These are phyloP conservation scores for Potentilla sterilis DNA, from an alignment of 306 rosid genomes.

Conservation along the genomic window DNA sequence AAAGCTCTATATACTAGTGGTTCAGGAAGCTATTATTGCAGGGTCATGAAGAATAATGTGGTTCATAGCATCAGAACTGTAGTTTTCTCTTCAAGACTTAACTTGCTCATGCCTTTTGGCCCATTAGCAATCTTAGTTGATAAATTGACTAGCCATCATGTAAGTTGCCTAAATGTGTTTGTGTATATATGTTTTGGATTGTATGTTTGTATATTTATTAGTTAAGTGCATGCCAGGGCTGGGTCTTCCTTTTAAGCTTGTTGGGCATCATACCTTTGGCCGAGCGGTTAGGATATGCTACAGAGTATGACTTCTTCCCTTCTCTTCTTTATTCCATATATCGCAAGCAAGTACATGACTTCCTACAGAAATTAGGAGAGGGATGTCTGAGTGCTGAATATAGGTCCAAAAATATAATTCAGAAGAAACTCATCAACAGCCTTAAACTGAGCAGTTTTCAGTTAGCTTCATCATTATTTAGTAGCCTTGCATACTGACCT, in stretches of 20 bases:
- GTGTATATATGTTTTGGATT: not conserved
- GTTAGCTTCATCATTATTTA: not conserved
- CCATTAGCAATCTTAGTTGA: slow-evolving; percentile 45
- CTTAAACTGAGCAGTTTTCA: not conserved
- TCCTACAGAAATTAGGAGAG: not conserved
- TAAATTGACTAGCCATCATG: slow-evolving; percentile 39
- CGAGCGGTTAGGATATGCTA: slow-evolving; percentile 51
- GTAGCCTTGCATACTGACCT: not conserved
- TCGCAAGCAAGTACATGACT: not conserved
- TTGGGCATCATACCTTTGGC: slow-evolving; percentile 54
- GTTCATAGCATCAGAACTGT: slow-evolving; percentile 41
- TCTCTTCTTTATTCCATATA: not conserved
- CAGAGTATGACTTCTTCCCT: slow-evolving; percentile 40
- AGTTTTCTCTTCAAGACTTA: slow-evolving; percentile 44
- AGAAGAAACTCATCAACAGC: not conserved
- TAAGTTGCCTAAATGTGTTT: slow-evolving; percentile 28
- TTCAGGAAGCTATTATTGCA: slow-evolving; percentile 17
- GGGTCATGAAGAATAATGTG: slow-evolving; percentile 36
- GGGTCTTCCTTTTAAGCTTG: slow-evolving; percentile 52
- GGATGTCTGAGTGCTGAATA: no score
- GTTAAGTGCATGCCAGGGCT: slow-evolving; percentile 33
- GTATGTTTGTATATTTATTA: slow-evolving; percentile 9
- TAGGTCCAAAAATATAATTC: not conserved
- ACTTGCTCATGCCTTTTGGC: slow-evolving; percentile 49
- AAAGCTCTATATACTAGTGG: slow-evolving; percentile 22